phyloP scores from a whole-genome alignment of 306 rosid species.

The Fragaria ananassa region DNA sequence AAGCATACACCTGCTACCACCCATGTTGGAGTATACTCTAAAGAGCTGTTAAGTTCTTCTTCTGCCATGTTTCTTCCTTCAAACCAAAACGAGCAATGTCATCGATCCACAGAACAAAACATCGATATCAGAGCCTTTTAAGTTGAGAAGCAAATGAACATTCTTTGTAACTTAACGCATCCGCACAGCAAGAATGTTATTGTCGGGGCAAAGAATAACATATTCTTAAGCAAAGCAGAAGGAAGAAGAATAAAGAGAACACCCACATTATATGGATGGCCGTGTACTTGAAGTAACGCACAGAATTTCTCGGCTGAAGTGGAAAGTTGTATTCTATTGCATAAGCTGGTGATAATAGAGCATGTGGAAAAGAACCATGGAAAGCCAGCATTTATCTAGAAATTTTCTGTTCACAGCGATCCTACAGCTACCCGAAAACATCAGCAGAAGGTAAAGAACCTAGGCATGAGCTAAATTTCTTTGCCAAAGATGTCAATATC shows the following conservation, averaged over 20 bases:
- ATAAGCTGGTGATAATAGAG: background rate
- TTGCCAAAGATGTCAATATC: background rate
- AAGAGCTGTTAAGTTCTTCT: conserved; percentile 47
- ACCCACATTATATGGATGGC: too few relatives aligned
- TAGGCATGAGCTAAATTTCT: background rate
- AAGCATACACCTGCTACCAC: conserved; percentile 73
- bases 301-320: background rate
- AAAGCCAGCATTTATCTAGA: background rate
- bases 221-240: conserved; percentile 16
- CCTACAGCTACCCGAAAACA: background rate
- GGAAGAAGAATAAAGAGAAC: conserved; percentile 28
- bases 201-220: conserved; percentile 44
- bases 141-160: conserved; percentile 1
- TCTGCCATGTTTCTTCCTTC: conserved; percentile 25
- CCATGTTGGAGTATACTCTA: conserved; percentile 91
- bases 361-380: background rate
- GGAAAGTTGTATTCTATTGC: background rate
- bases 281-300: conserved; percentile 25
- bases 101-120: background rate
- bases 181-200: background rate
- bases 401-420: background rate
- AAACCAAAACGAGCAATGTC: background rate
- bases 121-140: background rate
- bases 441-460: background rate
- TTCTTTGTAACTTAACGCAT: background rate